A percentile compares a stretch with the other conserved stretches of the same genome.
These are phyloP conservation scores for Penicillium sp. DNA, from an alignment of 2,329 filamentous ascomycete genomes.

Conservation along the genomic window DNA sequence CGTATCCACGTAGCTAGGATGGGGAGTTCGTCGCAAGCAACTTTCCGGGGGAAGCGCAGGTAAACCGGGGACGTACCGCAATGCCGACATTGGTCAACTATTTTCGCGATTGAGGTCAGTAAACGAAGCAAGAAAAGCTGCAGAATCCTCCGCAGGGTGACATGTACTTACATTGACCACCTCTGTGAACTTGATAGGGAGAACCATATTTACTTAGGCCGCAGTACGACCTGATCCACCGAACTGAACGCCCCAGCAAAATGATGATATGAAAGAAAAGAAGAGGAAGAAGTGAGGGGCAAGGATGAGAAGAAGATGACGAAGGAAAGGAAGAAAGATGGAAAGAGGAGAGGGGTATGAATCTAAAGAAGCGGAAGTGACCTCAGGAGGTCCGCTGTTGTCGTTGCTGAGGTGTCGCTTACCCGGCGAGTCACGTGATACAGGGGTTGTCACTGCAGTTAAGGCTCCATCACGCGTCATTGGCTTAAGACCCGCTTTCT, in stretches of 20 bases:
- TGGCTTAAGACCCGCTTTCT: neutral
- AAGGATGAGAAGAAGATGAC: neutral
- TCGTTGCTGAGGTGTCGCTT: conserved; percentile 45
- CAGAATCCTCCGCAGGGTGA: conserved; percentile 38
- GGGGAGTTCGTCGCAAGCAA: conserved; percentile 15
- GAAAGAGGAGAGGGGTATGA: conserved; percentile 18
- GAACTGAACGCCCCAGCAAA: conserved; percentile 40
- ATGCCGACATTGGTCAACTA: conserved; percentile 57
- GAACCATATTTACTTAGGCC: conserved; percentile 53
- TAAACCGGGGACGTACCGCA: conserved; percentile 48
- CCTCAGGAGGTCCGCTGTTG: conserved; percentile 42
- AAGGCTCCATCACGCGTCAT: neutral
- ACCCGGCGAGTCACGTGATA: conserved; percentile 35
- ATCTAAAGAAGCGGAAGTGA: conserved; percentile 39
- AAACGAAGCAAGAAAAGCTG: conserved; percentile 32
- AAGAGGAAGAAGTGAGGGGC: conserved; percentile 10
- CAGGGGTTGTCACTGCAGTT: conserved; percentile 8
- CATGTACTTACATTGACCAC: conserved; percentile 66
- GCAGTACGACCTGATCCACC: conserved; percentile 45
- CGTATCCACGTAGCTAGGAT: conserved; percentile 18
- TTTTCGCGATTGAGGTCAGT: conserved; percentile 27
- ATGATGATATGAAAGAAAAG: conserved; percentile 23
- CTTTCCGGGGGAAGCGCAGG: conserved; percentile 12
- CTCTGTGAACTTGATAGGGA: conserved; percentile 93
- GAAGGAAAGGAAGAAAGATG: conserved; percentile 6